phyloP scores from a whole-genome alignment of 306 rosid genomes.

The Ormosia semicastrata region DNA sequence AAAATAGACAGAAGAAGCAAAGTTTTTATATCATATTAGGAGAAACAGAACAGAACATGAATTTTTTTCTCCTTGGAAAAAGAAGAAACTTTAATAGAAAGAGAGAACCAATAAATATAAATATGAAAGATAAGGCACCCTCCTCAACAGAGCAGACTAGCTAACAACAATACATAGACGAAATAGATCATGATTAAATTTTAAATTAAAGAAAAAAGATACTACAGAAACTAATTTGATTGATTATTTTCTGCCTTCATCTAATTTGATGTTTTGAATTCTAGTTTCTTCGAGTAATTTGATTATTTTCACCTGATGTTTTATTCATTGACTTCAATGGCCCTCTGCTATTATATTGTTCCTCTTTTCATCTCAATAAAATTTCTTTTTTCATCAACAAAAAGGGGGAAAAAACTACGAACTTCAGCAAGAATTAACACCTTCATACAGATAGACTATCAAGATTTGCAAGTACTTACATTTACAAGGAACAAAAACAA shows the following conservation, averaged over 20 bases:
- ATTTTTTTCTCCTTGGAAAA: not conserved
- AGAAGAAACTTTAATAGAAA: not conserved
- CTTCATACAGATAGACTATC: not conserved
- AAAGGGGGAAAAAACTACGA: not conserved
- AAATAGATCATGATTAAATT: not conserved
- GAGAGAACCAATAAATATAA: not conserved
- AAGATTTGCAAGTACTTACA: constrained; percentile 54
- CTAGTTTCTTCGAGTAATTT: not conserved
- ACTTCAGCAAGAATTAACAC: constrained; percentile 8
- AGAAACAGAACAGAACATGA: constrained; percentile 16
- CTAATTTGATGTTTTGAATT: not conserved
- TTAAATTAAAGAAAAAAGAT: constrained; percentile 9
- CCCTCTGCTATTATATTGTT: constrained; percentile 10
- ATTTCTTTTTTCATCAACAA: not conserved
- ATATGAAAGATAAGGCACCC: not conserved
- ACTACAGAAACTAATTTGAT: not conserved
- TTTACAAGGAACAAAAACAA: constrained; percentile 75
- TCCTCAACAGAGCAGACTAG: not conserved
- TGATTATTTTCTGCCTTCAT: not conserved
- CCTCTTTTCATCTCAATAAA: not conserved
- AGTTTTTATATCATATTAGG: not conserved
- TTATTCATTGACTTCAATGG: not conserved
- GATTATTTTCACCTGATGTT: not conserved
- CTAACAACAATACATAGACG: not conserved
- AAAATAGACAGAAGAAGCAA: constrained; percentile 10